These are phyloP conservation scores for Aethionema arabicum DNA, from an alignment of 345 rosid genomes.

Conservation along the genomic window DNA sequence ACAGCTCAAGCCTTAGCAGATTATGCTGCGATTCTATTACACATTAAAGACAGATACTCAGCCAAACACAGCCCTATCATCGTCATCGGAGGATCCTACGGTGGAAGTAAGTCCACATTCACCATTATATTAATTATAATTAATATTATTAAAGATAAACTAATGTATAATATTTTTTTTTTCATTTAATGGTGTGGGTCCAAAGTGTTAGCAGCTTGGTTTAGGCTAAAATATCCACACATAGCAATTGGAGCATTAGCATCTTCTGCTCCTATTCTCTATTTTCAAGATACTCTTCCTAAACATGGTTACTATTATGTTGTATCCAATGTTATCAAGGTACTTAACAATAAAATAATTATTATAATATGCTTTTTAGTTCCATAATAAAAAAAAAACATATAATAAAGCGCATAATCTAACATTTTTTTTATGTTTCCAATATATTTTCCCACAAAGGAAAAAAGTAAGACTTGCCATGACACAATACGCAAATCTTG, in stretches of 20 bases:
- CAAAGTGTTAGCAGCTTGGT: conserved; percentile 68
- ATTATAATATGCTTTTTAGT: too few species aligned
- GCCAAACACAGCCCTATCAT: conserved; percentile 56
- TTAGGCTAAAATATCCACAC: conserved; percentile 70
- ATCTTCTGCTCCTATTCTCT: conserved; percentile 70
- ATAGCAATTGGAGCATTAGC: conserved; percentile 62
- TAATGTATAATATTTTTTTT: too few species aligned
- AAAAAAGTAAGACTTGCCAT: conserved; percentile 57
- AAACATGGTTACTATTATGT: conserved; percentile 47
- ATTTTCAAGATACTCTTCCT: conserved; percentile 48
- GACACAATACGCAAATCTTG: conserved; percentile 52
- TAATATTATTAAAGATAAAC: too few species aligned
- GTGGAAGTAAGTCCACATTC: conserved; percentile 58
- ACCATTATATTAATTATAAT: neutral
- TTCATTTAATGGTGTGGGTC: too few species aligned
- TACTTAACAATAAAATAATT: conserved; percentile 13
- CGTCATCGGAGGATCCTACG: conserved; percentile 69
- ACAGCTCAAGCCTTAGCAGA: conserved; percentile 62
- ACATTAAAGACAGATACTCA: conserved; percentile 40
- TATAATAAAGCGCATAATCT: too few species aligned
- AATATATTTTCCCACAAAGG: too few species aligned
- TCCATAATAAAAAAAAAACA: too few species aligned
- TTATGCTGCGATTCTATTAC: conserved; percentile 53
- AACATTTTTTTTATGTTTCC: too few species aligned
- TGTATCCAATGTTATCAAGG: conserved; percentile 54